phyloP scores from a whole-genome alignment of 176 grass and related monocot species.

The Aegilops bicornis region DNA sequence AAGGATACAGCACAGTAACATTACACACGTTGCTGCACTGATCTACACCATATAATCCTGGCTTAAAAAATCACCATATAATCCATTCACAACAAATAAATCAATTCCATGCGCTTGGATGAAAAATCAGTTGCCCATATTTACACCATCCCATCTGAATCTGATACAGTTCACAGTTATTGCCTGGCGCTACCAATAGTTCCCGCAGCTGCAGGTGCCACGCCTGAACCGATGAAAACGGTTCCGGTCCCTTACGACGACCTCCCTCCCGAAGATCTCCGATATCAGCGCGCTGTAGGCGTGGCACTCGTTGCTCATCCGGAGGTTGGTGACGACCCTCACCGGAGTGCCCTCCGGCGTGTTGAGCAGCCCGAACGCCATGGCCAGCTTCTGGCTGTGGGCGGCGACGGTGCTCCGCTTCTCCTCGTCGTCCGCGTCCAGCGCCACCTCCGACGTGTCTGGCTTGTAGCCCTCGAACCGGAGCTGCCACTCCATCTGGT shows the following conservation, averaged over 20 bases:
- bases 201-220: constrained; percentile 54
- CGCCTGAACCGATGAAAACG: constrained; percentile 65
- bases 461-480: constrained; percentile 55
- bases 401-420: constrained; percentile 38
- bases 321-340: constrained; percentile 67
- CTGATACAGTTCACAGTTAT: too few species aligned
- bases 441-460: constrained; percentile 60
- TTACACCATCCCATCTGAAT: too few species aligned
- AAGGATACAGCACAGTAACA: too few species aligned
- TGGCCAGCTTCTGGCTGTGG: constrained; percentile 87
- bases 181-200: constrained; percentile 50
- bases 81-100: neutral
- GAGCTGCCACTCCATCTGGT: constrained; percentile 81
- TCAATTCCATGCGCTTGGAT: too few species aligned
- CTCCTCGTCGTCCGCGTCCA: constrained; percentile 57
- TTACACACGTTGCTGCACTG: neutral
- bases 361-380: constrained; percentile 69
- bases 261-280: constrained; percentile 50
- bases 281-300: constrained; percentile 61
- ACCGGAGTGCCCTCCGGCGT: constrained; percentile 43
- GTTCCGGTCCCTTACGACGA: constrained; percentile 68
- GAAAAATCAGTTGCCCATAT: too few species aligned
- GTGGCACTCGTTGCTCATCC: constrained; percentile 81
- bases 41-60: neutral
- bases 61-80: too few species aligned